Conservation (phyloP, 2,329 filamentous ascomycete species). For the Aspergillus sp. region DNA sequence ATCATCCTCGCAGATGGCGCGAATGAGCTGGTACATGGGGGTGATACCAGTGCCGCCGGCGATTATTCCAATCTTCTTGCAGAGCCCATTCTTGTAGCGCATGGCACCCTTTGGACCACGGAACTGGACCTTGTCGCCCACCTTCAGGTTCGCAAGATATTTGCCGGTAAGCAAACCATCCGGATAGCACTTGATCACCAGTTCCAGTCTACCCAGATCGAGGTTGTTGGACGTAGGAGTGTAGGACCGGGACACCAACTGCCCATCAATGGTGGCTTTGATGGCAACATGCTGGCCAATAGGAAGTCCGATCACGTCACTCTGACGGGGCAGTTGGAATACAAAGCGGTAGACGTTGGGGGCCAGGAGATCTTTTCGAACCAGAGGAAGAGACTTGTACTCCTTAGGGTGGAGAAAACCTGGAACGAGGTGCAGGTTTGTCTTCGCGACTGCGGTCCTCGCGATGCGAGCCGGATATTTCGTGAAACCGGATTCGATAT, state of each 20-base stretch:
- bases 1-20: slow-evolving; percentile 61
- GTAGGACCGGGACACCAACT: slow-evolving; percentile 53
- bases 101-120: slow-evolving; percentile 39
- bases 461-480: slow-evolving; percentile 35
- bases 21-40: slow-evolving; percentile 62
- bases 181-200: slow-evolving; percentile 38
- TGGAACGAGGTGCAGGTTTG: slow-evolving; percentile 40
- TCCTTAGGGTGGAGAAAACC: slow-evolving; percentile 52
- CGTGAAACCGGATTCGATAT: slow-evolving; percentile 25
- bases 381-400: slow-evolving; percentile 50
- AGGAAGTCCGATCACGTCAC: slow-evolving; percentile 53
- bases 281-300: slow-evolving; percentile 59
- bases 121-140: slow-evolving; percentile 34
- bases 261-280: slow-evolving; percentile 47
- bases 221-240: slow-evolving; percentile 45
- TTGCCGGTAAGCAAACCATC: slow-evolving; percentile 32
- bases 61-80: slow-evolving; percentile 36
- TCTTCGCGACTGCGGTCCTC: slow-evolving; percentile 38
- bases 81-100: slow-evolving; percentile 28
- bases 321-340: slow-evolving; percentile 49
- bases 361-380: slow-evolving; percentile 21
- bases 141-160: slow-evolving; percentile 27
- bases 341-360: slow-evolving; percentile 43
- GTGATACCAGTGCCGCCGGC: slow-evolving; percentile 43
- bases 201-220: slow-evolving; percentile 32